phyloP scores from a whole-genome alignment of 495 filamentous ascomycete genomes.

The Beverwykella pulmonaria region DNA sequence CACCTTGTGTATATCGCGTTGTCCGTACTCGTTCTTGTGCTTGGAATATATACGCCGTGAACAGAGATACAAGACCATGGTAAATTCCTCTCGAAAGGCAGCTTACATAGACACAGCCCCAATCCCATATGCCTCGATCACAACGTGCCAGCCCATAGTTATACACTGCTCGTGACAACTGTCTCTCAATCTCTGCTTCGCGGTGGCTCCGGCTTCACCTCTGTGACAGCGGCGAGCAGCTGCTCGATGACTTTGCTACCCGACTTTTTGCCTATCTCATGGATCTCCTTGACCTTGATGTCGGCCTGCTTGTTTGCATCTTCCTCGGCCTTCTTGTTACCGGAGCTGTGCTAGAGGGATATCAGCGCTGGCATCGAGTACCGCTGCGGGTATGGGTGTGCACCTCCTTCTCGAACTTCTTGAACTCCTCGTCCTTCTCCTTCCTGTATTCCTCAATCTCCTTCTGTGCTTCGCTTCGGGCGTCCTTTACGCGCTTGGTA shows the following conservation, averaged over 20 bases:
- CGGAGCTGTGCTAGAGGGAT: slow-evolving; percentile 69
- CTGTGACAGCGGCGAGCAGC: slow-evolving; percentile 74
- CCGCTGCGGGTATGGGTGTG: background rate
- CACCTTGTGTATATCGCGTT: too few species aligned
- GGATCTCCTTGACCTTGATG: slow-evolving; percentile 78
- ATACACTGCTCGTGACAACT: background rate
- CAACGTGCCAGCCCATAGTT: background rate
- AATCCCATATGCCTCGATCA: background rate
- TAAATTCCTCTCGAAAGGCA: background rate
- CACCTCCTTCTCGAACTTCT: slow-evolving; percentile 92
- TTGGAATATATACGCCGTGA: background rate
- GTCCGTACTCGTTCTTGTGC: background rate
- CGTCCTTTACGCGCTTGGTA: slow-evolving; percentile 95
- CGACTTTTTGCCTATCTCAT: slow-evolving; percentile 73
- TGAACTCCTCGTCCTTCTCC: slow-evolving; percentile 90
- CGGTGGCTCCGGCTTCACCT: slow-evolving; percentile 67
- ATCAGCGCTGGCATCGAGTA: slow-evolving; percentile 4
- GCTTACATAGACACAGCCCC: background rate
- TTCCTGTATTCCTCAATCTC: slow-evolving; percentile 94
- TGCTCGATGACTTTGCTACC: slow-evolving; percentile 78
- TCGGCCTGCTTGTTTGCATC: slow-evolving; percentile 83
- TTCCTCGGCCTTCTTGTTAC: slow-evolving; percentile 84
- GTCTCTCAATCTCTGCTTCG: slow-evolving; percentile 5
- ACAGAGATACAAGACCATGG: background rate
- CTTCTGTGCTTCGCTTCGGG: slow-evolving; percentile 92